Evolutionary conservation across 2,329 filamentous ascomycete species (phyloP).

Genomic region (Microcyclospora pomicola): DNA sequence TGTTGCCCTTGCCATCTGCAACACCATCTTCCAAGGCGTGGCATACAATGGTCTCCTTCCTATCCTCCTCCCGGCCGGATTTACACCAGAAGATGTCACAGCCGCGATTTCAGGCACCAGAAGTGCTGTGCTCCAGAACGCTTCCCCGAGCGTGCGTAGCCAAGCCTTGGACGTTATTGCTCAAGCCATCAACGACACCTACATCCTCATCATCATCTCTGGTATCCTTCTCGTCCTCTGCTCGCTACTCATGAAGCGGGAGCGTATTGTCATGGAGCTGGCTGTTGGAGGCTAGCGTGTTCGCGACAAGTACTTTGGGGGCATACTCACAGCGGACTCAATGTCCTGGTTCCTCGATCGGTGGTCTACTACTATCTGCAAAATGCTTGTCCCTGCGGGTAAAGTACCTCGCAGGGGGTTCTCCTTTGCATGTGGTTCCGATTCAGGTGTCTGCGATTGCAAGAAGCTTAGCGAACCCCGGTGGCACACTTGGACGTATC

Average conservation of each 20-base stretch:
- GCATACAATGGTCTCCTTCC: too few species aligned
- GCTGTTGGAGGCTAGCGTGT: too few species aligned
- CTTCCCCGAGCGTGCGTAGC: background rate
- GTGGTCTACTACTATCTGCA: too few species aligned
- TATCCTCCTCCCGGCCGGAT: constrained; percentile 3
- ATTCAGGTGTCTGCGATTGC: too few species aligned
- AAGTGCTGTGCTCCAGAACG: constrained; percentile 1
- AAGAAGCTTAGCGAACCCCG: too few species aligned
- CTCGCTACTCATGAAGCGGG: background rate
- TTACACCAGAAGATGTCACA: constrained; percentile 7
- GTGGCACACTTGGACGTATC: too few species aligned
- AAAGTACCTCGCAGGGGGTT: too few species aligned
- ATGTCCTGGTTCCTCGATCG: too few species aligned
- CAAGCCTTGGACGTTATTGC: background rate
- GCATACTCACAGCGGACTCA: too few species aligned
- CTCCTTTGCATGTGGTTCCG: too few species aligned
- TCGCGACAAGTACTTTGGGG: too few species aligned
- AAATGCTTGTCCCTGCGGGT: too few species aligned
- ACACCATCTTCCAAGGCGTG: constrained; percentile 18
- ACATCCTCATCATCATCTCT: constrained; percentile 1
- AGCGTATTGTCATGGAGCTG: background rate
- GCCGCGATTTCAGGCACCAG: constrained; percentile 7
- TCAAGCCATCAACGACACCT: background rate
- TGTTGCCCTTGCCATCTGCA: constrained; percentile 15
- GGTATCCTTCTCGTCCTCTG: background rate